Percentiles rank a stretch among this genome's conserved stretches.
These are phyloP conservation scores for Mesembryanthemum crystallinum DNA, from an alignment of 148 eudicot genomes.

Conservation along the genomic window DNA sequence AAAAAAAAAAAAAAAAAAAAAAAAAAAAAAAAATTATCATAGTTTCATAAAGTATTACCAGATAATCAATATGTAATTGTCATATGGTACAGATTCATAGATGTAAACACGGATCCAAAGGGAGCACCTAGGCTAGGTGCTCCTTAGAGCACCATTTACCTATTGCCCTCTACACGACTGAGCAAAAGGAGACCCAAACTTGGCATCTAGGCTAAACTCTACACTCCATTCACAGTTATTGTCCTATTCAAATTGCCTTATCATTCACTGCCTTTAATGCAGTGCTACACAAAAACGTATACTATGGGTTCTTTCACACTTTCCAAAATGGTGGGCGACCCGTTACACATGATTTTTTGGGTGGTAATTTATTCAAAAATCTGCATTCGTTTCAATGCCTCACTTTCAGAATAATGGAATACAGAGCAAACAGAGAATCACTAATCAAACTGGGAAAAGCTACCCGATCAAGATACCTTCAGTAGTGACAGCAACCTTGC, in stretches of 20 bases:
- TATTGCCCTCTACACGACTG: no score
- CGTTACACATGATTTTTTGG: neutral
- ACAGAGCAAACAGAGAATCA: neutral
- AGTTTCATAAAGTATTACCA: no score
- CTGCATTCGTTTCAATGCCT: neutral
- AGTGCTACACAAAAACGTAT: no score
- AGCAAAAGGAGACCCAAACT: neutral
- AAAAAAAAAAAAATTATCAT: no score
- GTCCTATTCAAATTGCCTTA: neutral
- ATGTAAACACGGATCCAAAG: no score
- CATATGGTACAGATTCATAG: no score
- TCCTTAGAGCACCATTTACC: no score
- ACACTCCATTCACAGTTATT: neutral
- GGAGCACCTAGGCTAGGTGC: no score
- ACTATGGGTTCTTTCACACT: neutral
- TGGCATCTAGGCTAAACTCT: neutral
- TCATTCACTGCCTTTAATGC: no score
- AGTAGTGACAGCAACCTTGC: slow-evolving; percentile 75
- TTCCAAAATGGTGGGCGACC: neutral
- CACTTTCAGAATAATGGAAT: neutral
- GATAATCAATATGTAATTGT: no score
- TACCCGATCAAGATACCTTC: slow-evolving; percentile 48
- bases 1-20: no score
- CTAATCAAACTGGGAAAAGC: neutral
- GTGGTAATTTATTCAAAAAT: no score